Evolutionary conservation across 176 grass and related monocot species (phyloP).

Genomic region (Neostapfia colusana): DNA sequence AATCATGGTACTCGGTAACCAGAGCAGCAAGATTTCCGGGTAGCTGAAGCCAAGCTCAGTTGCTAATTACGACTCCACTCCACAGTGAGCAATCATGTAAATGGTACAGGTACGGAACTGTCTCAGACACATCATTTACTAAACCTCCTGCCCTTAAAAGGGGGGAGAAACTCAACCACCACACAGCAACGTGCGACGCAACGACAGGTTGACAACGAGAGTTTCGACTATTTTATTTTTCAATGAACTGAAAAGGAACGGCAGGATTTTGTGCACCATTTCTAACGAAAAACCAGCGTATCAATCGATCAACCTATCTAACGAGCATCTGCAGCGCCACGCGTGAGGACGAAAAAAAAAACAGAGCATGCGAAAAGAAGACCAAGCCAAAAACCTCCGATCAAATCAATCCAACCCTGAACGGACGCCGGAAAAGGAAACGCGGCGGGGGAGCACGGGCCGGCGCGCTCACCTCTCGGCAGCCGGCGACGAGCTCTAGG

Average conservation of each 20-base stretch:
- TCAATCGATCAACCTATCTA: background rate
- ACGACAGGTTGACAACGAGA: slow-evolving; percentile 8
- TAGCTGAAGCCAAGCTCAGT: background rate
- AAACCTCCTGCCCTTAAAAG: background rate
- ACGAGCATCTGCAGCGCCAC: background rate
- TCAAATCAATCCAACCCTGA: background rate
- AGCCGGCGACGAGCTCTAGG: background rate
- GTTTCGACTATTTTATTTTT: background rate
- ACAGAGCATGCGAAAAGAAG: background rate
- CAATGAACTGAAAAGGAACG: background rate
- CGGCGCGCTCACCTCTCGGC: slow-evolving; percentile 23
- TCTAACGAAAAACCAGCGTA: background rate
- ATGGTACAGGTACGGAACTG: background rate
- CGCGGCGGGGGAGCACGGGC: background rate
- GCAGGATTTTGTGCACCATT: background rate
- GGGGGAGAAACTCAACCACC: background rate
- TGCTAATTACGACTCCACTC: background rate
- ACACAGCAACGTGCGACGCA: background rate
- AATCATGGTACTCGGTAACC: background rate
- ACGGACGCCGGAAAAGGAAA: background rate
- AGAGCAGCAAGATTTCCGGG: background rate
- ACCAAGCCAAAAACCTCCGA: background rate
- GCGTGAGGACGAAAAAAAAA: background rate
- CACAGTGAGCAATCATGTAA: background rate
- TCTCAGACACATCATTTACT: background rate